phyloP scores from a whole-genome alignment of 768 basidiomycete species.

The Tricholoma sp. region DNA sequence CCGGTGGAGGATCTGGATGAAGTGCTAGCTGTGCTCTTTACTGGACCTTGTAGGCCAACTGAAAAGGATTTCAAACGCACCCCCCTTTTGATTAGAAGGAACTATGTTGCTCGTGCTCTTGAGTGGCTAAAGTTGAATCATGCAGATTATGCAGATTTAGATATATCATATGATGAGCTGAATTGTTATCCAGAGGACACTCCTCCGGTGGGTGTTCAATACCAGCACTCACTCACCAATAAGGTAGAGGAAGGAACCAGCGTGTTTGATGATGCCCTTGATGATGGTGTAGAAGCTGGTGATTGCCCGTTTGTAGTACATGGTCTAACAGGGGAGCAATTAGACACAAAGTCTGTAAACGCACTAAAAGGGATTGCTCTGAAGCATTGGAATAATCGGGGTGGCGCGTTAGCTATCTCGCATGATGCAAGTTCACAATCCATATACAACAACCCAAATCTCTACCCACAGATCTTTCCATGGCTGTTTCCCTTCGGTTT shows the following conservation, averaged over 20 bases:
- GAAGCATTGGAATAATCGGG: neutral
- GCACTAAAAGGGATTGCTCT: neutral
- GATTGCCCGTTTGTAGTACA: neutral
- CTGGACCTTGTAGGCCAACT: slow-evolving; percentile 22
- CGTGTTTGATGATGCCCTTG: neutral
- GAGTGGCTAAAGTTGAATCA: slow-evolving; percentile 26
- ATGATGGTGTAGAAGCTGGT: no score
- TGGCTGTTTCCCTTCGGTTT: neutral
- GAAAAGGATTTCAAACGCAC: slow-evolving; percentile 17
- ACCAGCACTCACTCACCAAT: neutral
- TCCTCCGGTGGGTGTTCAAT: neutral
- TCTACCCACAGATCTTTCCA: neutral
- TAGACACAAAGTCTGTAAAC: neutral
- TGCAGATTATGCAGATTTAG: neutral
- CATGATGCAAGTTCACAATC: neutral
- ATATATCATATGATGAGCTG: no score
- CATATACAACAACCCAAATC: no score
- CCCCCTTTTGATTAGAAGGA: neutral
- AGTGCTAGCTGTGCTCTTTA: slow-evolving; percentile 28
- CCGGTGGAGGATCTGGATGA: slow-evolving; percentile 23
- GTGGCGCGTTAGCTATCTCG: neutral
- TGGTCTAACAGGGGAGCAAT: neutral
- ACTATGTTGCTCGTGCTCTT: slow-evolving; percentile 16
- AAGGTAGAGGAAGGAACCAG: neutral
- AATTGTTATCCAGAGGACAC: no score